Evolutionary conservation across 1,139 yeast species (phyloP).

Genomic region (Debaryomyces fabryi): DNA sequence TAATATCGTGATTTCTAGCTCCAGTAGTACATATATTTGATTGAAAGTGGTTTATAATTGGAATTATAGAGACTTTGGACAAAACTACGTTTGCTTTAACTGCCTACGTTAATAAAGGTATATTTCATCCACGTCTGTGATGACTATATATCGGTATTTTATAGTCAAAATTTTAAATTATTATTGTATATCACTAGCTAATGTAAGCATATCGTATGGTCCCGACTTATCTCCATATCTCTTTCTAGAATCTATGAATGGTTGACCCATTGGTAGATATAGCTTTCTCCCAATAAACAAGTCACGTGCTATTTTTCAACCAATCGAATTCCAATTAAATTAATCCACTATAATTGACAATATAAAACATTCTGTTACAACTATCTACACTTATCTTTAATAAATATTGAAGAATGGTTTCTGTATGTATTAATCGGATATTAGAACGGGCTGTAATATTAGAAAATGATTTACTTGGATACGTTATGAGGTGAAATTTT

Average conservation of each 20-base stretch:
- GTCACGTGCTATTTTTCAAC: constrained; percentile 11
- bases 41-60: background rate
- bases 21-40: background rate
- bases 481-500: background rate
- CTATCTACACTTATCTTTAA: background rate
- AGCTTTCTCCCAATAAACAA: background rate
- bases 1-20: background rate
- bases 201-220: background rate
- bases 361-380: background rate
- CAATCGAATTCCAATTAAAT: constrained; percentile 10
- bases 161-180: background rate
- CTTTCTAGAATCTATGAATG: background rate
- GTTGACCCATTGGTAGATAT: background rate
- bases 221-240: too few relatives aligned
- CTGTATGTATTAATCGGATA: constrained; percentile 22
- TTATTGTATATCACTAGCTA: background rate
- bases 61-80: background rate
- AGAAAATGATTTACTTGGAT: background rate
- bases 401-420: constrained; percentile 21
- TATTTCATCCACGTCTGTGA: background rate
- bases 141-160: constrained; percentile 1
- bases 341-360: background rate
- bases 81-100: background rate
- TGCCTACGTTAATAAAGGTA: background rate
- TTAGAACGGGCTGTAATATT: background rate